Conservation (phyloP, 805 yeast species). For the Lachancea cidri region DNA sequence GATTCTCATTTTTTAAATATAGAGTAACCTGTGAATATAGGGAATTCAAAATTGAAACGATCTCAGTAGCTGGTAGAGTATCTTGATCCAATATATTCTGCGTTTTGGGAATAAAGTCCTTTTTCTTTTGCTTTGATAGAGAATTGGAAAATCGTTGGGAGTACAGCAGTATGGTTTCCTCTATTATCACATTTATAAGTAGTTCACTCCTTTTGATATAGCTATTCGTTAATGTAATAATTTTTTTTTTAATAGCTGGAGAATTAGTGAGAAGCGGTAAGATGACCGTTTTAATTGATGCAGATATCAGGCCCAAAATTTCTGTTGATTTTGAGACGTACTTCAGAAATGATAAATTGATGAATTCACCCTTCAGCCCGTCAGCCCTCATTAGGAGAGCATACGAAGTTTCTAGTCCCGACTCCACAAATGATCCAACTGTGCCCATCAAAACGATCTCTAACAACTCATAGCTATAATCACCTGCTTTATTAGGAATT, state of each 20-base stretch:
- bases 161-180: conserved; percentile 51
- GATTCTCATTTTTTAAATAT: conserved; percentile 43
- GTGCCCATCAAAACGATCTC: conserved; percentile 63
- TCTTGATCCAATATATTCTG: conserved; percentile 47
- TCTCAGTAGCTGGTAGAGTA: conserved; percentile 64
- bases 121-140: conserved; percentile 63
- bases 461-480: conserved; percentile 58
- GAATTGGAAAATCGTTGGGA: conserved; percentile 45
- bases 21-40: conserved; percentile 31
- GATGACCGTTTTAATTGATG: conserved; percentile 67
- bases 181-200: conserved; percentile 58
- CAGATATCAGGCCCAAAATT: conserved; percentile 59
- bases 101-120: conserved; percentile 57
- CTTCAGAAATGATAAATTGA: conserved; percentile 45
- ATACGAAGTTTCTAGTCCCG: conserved; percentile 68
- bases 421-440: conserved; percentile 69
- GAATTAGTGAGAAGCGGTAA: conserved; percentile 66
- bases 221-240: conserved; percentile 57
- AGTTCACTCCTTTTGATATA: conserved; percentile 58
- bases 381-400: conserved; percentile 39
- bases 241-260: conserved; percentile 51
- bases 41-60: conserved; percentile 45
- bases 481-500: conserved; percentile 56
- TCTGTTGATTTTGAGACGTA: conserved; percentile 52
- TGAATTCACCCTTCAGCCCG: conserved; percentile 18